Evolutionary conservation across 805 yeast species (phyloP).

Genomic region (Myxozyma vanderwaltii): DNA sequence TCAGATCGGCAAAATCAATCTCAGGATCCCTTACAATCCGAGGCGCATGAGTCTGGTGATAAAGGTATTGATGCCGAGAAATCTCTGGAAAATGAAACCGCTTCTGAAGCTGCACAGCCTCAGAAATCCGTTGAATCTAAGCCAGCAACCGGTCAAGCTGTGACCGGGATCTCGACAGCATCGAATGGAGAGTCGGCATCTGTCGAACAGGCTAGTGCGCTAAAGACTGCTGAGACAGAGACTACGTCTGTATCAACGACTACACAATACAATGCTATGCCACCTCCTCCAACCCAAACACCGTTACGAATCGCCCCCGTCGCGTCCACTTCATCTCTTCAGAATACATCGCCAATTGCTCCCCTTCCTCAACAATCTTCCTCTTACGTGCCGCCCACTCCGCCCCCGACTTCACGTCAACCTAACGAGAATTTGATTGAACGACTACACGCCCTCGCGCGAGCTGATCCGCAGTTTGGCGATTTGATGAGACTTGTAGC

Average conservation of each 20-base stretch:
- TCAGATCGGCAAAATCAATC: no score
- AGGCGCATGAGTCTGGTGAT: no score
- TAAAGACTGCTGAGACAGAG: not conserved
- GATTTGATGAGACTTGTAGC: slow-evolving; percentile 84
- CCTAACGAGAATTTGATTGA: slow-evolving; percentile 60
- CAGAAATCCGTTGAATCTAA: no score
- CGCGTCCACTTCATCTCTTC: not conserved
- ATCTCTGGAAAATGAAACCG: no score
- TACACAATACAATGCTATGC: not conserved
- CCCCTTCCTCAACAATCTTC: not conserved
- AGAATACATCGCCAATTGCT: not conserved
- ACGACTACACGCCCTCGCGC: slow-evolving; percentile 80
- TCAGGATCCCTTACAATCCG: no score
- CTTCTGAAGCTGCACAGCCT: no score
- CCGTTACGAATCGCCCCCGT: not conserved
- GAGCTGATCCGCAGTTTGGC: slow-evolving; percentile 66
- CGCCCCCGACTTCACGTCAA: slow-evolving; percentile 5
- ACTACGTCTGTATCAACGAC: not conserved
- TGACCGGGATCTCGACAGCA: no score
- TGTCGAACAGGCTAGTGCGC: not conserved
- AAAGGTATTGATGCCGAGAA: no score
- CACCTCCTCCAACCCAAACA: not conserved
- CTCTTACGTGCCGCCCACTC: not conserved
- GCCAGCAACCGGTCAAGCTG: no score
- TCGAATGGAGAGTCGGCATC: not conserved